Evolutionary conservation across 148 eudicot genomes (phyloP), one percentile per base, ranked within the genome.

Genomic region (Hydrangea macrophylla): DNA sequence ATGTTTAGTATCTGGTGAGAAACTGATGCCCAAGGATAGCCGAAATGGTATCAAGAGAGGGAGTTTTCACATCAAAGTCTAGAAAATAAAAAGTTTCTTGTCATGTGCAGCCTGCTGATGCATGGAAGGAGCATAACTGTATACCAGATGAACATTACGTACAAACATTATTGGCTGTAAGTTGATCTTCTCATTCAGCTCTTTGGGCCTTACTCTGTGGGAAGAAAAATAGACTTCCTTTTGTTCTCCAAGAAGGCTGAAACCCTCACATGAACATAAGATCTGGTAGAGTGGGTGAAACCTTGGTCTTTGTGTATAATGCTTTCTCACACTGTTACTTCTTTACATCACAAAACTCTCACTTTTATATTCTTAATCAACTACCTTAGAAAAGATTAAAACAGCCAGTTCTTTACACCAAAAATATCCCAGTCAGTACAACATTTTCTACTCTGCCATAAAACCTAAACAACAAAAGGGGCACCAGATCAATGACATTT

Each of bases 71-170:
- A 36, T 15, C 18, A 7, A 20, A 32, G 48, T 50, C 15, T 58
- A 9, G n/a, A n/a, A n/a, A n/a, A n/a, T n/a, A n/a, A n/a, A 36
- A 32, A 66, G 48, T 9, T 60, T 76, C 39, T 31, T 80, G 62
- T 70, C 31, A 45, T 82, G 33, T 80, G 80, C 86, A 92, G 98
- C 89, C 98, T 71, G 79, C 71, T 54, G 90, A 92, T 74, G 60
- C 53, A 32, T 86, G 80, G 12, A 89, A 89, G 80, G 91, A 87
- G 87, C 98, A 92, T 66, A 92, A 92, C 64, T 92, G 98, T 82
- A 92, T 92, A 79, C 98, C 98, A 48, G 98, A 92, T 83, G 98
- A 92, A 73, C 98, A 92, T 80, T 92, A 89, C 64, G 96, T 92
- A 70, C 90, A 77, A 65, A 89, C 91, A 39, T 79, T 92, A 78